Percentiles rank a stretch among this genome's conserved stretches.
Evolutionary conservation across 2,329 filamentous ascomycete species (phyloP).

Genomic region (Colletotrichum trifolii): DNA sequence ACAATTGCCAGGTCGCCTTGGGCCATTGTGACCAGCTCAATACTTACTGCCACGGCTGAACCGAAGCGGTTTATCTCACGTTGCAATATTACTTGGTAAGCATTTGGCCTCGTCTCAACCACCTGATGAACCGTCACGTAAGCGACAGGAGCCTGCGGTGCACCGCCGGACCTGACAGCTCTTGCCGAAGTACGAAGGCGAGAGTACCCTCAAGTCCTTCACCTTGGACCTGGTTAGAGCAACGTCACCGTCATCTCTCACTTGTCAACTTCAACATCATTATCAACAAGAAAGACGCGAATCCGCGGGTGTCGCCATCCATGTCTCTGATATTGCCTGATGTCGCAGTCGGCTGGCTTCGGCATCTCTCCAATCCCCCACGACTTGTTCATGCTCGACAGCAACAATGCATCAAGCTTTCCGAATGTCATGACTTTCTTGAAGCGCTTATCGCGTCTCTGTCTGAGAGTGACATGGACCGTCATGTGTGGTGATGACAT

Average conservation of each 20-base stretch:
- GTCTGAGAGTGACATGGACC: neutral
- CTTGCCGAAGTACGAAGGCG: neutral
- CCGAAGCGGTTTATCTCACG: no score
- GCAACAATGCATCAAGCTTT: no score
- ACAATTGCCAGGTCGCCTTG: no score
- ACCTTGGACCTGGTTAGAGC: neutral
- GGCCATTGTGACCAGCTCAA: no score
- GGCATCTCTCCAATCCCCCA: slow-evolving; percentile 24
- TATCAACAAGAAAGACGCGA: slow-evolving; percentile 11
- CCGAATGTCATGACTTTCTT: no score
- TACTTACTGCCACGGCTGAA: no score
- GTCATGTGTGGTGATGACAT: slow-evolving; percentile 16
- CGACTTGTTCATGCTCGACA: neutral
- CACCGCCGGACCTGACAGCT: slow-evolving; percentile 7
- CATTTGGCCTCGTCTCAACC: neutral
- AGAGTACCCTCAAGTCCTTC: slow-evolving; percentile 9
- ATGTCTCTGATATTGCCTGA: slow-evolving; percentile 18
- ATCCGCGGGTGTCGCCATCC: neutral
- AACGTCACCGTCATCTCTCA: slow-evolving; percentile 10
- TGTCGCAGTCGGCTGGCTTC: slow-evolving; percentile 26
- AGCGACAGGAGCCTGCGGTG: neutral
- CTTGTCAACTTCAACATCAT: slow-evolving; percentile 28
- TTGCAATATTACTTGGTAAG: no score
- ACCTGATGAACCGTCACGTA: slow-evolving; percentile 6
- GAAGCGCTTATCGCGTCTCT: no score